Base-by-base conservation (phyloP, 2,329 filamentous ascomycete species). In the Fusarium sp. region DNA sequence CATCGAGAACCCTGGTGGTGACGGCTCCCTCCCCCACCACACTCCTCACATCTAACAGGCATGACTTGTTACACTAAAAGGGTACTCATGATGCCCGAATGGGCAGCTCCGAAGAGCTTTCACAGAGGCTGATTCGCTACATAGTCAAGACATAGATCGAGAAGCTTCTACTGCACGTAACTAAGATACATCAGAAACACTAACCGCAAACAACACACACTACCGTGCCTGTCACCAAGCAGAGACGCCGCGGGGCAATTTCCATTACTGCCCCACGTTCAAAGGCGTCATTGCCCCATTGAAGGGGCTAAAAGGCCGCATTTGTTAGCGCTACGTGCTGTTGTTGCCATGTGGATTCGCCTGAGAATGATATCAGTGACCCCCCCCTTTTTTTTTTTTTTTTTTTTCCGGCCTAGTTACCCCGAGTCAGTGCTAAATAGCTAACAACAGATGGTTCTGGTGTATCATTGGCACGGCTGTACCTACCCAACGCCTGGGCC, bases 341-440 rank as follows among this genome's bases (percentile, higher is more conserved):
- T 65, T 42, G 56, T 38, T 28, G 38, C 38, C 28, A 60, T 70
- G 42, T 41, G 45, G 39, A 54, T 72, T 31, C 39, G 22, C 38
- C 54, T 60, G 47, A 73, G 53, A 47, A 73, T 73, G 71, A 73
- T 73, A 73, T 71, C 70, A 70, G 70, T 24, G 56, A 61, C 38
- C n/a, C n/a, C n/a, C n/a, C n/a, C n/a, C n/a, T n/a, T n/a, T n/a
- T 14, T 50, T 26, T 58, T 50, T 50, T 30, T 38, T 30, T 30
- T 7, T 42, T n/a, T 45, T 48, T 42, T 45, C 41, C 35, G 59
- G 66, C 18, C 44, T 26, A 59, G 50, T 30, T 39, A 44, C 22
- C 26, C 36, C 39, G 35, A 67, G 48, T 48, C 16, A 58, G 26
- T 35, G 35, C 42, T 26, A n/a, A 57, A 55, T 59, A 36, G n/a